Evolutionary conservation across 2,329 filamentous ascomycete genomes (phyloP), one percentile per base, ranked within the genome.

Genomic region (Aspergillus spinulosporus): DNA sequence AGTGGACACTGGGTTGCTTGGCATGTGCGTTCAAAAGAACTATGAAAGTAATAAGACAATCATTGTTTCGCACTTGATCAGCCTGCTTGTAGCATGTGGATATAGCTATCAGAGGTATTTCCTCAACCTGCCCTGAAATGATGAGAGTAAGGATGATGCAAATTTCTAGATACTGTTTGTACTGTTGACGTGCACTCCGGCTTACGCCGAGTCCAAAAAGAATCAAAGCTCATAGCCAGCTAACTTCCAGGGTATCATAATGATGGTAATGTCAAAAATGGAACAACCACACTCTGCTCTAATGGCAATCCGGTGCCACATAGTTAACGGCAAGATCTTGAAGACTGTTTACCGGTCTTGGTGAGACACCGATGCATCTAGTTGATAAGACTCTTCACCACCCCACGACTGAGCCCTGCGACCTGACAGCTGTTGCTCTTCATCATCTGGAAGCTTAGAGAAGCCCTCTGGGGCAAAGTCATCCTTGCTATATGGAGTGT

Each of bases 401-500:
- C 58, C 44, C 39, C 59, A 61, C 11, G 57, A 58, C 3, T 51
- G 63, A 29, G 57, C 54, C 15, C 62, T 54, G 2, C 53, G 61
- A 11, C 58, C 54, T 4, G 63, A 52, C 5, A 63, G 52, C 29
- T 68, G 66, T 32, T 72, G 67, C 47, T 75, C 72, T 52, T 75
- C 72, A 37, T 71, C 68, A 40, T 59, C 58, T 3, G 66, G 54
- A 36, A 73, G 43, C 46, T 64, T 70, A 5, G 60, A 57, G 53
- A 73, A 73, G 2, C 68, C 69, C 29, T 72, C 67, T 3, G 58
- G 46, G 6, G 45, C 56, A 31, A 52, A 42, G 8, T 69, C 68
- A 11, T 62, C 56, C 44, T 66, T 68, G 5, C 73, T 69, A 62
- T 82, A 82, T 12, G 83, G 81, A 15, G 74, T 74, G 37, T 80